phyloP scores from a whole-genome alignment of 345 rosid genomes.

The Toxicodendron radicans region DNA sequence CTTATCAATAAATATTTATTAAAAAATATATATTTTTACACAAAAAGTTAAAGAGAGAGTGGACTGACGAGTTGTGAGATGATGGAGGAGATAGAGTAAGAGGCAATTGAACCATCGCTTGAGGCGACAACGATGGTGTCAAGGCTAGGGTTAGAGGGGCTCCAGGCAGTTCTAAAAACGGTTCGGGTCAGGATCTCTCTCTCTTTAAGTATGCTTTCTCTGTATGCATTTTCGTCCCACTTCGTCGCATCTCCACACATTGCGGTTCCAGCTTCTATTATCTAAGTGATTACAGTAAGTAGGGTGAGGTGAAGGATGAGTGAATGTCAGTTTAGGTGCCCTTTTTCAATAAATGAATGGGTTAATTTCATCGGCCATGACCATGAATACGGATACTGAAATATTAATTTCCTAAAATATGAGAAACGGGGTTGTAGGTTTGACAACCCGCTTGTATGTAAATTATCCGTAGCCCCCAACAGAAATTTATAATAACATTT shows the following conservation, averaged over 20 bases:
- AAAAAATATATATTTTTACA: neutral
- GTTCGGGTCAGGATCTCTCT: conserved; percentile 67
- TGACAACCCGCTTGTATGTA: too few species aligned
- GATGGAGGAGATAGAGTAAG: conserved; percentile 70
- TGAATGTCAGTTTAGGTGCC: too few species aligned
- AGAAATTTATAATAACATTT: too few species aligned
- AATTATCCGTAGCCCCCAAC: too few species aligned
- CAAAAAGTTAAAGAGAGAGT: neutral
- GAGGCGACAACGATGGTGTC: conserved; percentile 64
- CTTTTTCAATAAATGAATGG: too few species aligned
- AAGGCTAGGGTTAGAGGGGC: conserved; percentile 56
- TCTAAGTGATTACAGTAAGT: neutral
- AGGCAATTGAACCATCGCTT: conserved; percentile 81
- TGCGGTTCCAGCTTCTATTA: neutral
- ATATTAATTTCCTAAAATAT: too few species aligned
- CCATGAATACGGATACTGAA: too few species aligned
- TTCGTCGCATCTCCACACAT: conserved; percentile 73
- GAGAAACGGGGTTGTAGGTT: too few species aligned
- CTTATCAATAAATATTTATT: neutral
- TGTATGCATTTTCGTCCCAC: conserved; percentile 80
- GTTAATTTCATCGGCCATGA: too few species aligned
- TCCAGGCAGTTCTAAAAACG: conserved; percentile 80
- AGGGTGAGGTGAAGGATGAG: too few species aligned
- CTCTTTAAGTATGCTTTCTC: conserved; percentile 64
- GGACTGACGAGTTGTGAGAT: conserved; percentile 49